Conservation (phyloP, 164 flowering plant species). For the Kalanchoe fedtschenkoi region DNA sequence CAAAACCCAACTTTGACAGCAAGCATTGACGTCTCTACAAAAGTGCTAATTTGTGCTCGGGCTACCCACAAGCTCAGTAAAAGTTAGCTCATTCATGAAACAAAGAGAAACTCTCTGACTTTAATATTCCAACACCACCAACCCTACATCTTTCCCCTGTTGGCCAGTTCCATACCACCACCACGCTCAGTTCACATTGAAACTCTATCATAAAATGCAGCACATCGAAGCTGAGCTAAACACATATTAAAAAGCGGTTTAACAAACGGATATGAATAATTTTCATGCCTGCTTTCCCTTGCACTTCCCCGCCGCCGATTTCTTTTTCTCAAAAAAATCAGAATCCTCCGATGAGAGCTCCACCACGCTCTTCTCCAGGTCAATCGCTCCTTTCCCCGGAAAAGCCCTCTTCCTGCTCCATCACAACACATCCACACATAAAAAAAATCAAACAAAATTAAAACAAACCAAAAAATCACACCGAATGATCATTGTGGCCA, state of each 20-base stretch:
- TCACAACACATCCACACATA: not conserved
- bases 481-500: too few species aligned
- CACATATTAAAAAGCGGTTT: not conserved
- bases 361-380: not conserved
- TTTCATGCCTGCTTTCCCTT: constrained; percentile 1
- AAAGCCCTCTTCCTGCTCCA: not conserved
- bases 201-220: not conserved
- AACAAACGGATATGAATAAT: too few species aligned
- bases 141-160: not conserved
- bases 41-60: not conserved
- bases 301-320: not conserved
- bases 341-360: not conserved
- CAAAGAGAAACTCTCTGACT: too few species aligned
- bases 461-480: not conserved
- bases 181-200: not conserved
- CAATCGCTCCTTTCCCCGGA: not conserved
- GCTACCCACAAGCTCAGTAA: not conserved
- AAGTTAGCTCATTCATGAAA: too few species aligned
- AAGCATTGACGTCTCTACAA: too few species aligned
- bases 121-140: not conserved
- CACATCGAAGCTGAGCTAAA: not conserved
- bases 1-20: not conserved
- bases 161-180: not conserved
- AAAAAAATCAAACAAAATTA: not conserved
- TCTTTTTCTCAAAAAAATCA: not conserved